Base-by-base conservation (phyloP, 2,329 filamentous ascomycete genomes). In the Cercospora sp. region DNA sequence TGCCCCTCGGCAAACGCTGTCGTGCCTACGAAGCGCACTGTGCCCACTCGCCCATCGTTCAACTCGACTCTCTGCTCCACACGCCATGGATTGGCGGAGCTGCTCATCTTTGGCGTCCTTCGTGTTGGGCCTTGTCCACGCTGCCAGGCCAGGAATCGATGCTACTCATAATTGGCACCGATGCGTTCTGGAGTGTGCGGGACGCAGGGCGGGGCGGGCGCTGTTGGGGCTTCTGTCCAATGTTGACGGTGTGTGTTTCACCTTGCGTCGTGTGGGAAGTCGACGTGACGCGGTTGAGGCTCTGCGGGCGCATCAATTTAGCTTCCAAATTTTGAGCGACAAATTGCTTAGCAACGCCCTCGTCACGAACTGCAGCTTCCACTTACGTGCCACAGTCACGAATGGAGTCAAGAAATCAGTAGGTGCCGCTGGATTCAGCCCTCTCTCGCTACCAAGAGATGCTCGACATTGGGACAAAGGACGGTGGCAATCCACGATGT, bases 1-100 rank as follows among this genome's bases (percentile, higher is more conserved):
- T 91, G 89, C 70, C 94, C 94, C 5, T 86, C 83, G 67, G 93
- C 89, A 81, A 98, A 97, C 74, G 87, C 83, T 43, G 94, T 93
- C 65, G 86, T 83, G 75, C 95, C 95, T 69, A 92, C 84, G 80
- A 92, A 99, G 75, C 92, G 92, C 72, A 99, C 87, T 69, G 87
- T 87, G 74, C 88, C 95, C 74, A 87, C 87, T 74, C 91, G 90
- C 76, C 91, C 91, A 80, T 97, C 91, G 75, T 85, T 88, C 73
- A 97, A 89, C 81, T 90, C 88, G 80, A 98, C 87, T 71, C 87
- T 88, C 82, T 95, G 91, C 75, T 93, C 94, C 65, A 82, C 76
- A 37, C 77, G 72, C 72, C 83, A 73, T 32, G 51, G 62, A 53
- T 65, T 65, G 57, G 73, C 60, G 61, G 74, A 69, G 59, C 67